Conservation (phyloP, 1,139 yeast genomes). For the Yamadazyma sp. region DNA sequence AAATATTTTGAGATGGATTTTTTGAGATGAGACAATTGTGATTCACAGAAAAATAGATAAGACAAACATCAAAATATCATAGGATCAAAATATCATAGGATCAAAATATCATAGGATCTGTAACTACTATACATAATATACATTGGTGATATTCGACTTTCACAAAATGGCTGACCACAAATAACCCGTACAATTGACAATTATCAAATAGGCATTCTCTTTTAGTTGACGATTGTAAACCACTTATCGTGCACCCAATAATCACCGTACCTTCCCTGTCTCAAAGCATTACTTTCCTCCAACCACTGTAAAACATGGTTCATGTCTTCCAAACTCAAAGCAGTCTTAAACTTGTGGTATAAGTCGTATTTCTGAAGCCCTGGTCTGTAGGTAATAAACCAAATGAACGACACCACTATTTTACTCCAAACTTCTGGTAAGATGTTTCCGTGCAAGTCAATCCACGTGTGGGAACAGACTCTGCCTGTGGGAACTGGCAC, state of each 20-base stretch:
- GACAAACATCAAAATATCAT: no score
- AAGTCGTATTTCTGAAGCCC: slow-evolving; percentile 50
- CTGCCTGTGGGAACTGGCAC: slow-evolving; percentile 54
- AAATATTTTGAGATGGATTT: slow-evolving; percentile 13
- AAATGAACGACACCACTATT: slow-evolving; percentile 48
- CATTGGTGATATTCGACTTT: slow-evolving; percentile 25
- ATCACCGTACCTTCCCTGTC: slow-evolving; percentile 42
- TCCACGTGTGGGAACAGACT: slow-evolving; percentile 74
- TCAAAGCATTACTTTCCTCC: slow-evolving; percentile 38
- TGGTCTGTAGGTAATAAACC: slow-evolving; percentile 61
- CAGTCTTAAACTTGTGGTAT: slow-evolving; percentile 35
- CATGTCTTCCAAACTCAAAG: slow-evolving; percentile 52
- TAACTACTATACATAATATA: slow-evolving; percentile 2
- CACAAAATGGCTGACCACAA: no score
- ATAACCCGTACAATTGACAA: no score
- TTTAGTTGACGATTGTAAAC: slow-evolving; percentile 37
- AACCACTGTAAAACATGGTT: slow-evolving; percentile 60
- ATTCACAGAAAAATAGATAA: no score
- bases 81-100: no score
- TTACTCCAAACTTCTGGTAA: slow-evolving; percentile 61
- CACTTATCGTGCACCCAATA: slow-evolving; percentile 52
- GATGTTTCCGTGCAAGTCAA: slow-evolving; percentile 61
- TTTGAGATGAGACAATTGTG: slow-evolving; percentile 3
- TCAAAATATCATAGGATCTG: no score
- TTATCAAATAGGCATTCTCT: no score